Evolutionary conservation across 1,284 basidiomycete genomes (phyloP).

Genomic region (Fomitopsis schrenkii): DNA sequence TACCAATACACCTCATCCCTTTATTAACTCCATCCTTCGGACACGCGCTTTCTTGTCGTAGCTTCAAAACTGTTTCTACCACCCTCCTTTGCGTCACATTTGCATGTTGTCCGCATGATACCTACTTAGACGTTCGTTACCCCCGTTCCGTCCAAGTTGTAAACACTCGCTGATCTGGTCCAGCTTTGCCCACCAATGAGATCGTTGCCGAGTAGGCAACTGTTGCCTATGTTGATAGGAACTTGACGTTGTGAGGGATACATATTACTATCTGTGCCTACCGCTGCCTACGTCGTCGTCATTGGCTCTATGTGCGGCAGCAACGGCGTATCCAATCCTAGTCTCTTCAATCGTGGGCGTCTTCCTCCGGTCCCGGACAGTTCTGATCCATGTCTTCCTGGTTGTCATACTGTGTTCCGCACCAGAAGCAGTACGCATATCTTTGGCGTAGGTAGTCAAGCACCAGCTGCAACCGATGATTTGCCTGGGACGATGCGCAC

Average conservation of each 20-base stretch:
- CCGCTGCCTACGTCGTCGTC: not conserved
- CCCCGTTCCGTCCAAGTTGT: not conserved
- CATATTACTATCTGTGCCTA: not conserved
- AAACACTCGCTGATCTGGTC: not conserved
- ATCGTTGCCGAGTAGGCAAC: too few species aligned
- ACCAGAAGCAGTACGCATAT: slow-evolving; percentile 84
- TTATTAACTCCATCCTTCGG: not conserved
- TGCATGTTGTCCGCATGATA: not conserved
- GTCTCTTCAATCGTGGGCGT: slow-evolving; percentile 61
- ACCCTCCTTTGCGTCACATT: not conserved
- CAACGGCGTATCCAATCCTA: not conserved
- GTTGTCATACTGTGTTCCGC: slow-evolving; percentile 70
- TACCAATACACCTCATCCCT: not conserved
- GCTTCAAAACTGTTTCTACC: not conserved
- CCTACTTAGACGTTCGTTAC: not conserved
- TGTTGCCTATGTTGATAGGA: too few species aligned
- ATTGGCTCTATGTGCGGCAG: too few species aligned
- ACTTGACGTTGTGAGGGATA: not conserved
- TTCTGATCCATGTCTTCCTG: slow-evolving; percentile 55
- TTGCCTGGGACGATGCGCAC: slow-evolving; percentile 43
- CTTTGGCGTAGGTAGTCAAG: slow-evolving; percentile 69
- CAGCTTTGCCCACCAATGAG: not conserved
- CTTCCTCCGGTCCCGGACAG: slow-evolving; percentile 77
- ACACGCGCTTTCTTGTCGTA: not conserved
- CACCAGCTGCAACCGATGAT: slow-evolving; percentile 63